Percentiles rank a stretch among this genome's conserved stretches.
Conservation (phyloP, 208 protist species). For the Trypanosoma scelopori region DNA sequence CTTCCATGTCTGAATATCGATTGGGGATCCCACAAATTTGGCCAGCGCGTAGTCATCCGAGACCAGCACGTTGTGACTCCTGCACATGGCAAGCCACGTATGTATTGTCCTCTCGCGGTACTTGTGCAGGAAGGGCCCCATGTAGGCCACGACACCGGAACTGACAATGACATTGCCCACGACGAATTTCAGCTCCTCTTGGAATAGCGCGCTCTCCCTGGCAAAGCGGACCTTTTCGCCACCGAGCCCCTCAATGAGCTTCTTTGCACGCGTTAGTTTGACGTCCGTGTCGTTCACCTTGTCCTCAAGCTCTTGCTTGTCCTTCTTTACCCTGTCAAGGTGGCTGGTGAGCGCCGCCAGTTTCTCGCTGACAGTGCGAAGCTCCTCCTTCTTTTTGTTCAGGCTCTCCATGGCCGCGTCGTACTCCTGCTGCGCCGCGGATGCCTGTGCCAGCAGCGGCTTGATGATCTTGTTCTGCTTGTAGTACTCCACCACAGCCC, state of each 20-base stretch:
- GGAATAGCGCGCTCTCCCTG: slow-evolving; percentile 77
- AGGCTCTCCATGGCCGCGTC: slow-evolving; percentile 84
- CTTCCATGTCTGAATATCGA: slow-evolving; percentile 93
- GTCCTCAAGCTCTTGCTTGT: slow-evolving; percentile 92
- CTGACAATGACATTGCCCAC: slow-evolving; percentile 95
- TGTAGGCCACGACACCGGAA: slow-evolving; percentile 94
- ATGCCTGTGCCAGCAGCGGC: slow-evolving; percentile 90
- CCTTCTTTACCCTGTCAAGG: slow-evolving; percentile 81
- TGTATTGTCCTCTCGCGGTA: slow-evolving; percentile 83
- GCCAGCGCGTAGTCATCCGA: slow-evolving; percentile 85
- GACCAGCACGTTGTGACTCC: slow-evolving; percentile 67
- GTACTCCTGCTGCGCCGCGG: slow-evolving; percentile 83
- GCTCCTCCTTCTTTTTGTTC: slow-evolving; percentile 91
- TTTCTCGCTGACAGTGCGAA: slow-evolving; percentile 91
- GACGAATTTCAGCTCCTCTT: slow-evolving; percentile 82
- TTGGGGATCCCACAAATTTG: slow-evolving; percentile 86
- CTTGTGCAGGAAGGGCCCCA: slow-evolving; percentile 94
- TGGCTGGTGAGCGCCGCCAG: slow-evolving; percentile 76
- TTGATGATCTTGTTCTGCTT: slow-evolving; percentile 96
- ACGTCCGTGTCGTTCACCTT: slow-evolving; percentile 92
- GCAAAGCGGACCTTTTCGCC: slow-evolving; percentile 94
- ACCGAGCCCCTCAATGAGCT: slow-evolving; percentile 94
- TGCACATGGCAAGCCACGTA: slow-evolving; percentile 79
- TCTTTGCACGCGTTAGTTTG: slow-evolving; percentile 94
- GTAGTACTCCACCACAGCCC: slow-evolving; percentile 97